Percentiles rank a stretch among this genome's conserved stretches.
Conservation (phyloP, 2,329 filamentous ascomycete genomes). For the Trichoderma afroharzianum region DNA sequence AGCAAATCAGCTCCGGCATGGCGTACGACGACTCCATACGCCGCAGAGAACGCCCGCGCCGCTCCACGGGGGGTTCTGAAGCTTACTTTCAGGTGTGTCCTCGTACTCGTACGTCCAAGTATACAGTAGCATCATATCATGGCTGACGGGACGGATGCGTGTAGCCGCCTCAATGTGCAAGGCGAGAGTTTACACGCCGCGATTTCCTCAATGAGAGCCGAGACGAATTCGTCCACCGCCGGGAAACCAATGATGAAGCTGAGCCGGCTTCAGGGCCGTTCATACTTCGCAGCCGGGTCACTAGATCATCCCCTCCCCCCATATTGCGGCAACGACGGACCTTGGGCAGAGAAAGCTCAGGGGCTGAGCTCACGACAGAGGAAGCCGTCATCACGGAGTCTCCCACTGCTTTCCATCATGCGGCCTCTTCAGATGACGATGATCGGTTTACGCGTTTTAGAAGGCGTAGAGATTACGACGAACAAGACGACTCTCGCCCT, state of each 20-base stretch:
- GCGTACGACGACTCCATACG: slow-evolving; percentile 1
- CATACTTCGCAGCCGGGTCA: neutral
- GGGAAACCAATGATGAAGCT: neutral
- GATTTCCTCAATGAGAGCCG: neutral
- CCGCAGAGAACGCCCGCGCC: slow-evolving; percentile 9
- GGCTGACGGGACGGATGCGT: neutral
- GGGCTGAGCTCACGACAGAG: neutral
- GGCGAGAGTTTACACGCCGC: neutral
- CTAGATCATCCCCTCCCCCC: neutral
- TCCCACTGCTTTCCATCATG: neutral
- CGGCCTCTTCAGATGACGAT: neutral
- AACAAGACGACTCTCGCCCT: neutral
- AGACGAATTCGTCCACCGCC: neutral
- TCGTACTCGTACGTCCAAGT: neutral
- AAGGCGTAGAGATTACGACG: neutral
- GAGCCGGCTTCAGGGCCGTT: neutral
- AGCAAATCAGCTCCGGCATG: neutral
- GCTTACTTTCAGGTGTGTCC: neutral
- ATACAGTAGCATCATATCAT: no score
- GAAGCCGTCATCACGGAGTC: neutral
- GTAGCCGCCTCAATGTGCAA: neutral
- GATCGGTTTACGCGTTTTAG: neutral
- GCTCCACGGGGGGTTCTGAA: neutral
- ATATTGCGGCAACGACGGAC: neutral
- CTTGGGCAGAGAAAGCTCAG: neutral